Evolutionary conservation across 164 flowering plant genomes (phyloP).

Genomic region (Macadamia tetraphylla): DNA sequence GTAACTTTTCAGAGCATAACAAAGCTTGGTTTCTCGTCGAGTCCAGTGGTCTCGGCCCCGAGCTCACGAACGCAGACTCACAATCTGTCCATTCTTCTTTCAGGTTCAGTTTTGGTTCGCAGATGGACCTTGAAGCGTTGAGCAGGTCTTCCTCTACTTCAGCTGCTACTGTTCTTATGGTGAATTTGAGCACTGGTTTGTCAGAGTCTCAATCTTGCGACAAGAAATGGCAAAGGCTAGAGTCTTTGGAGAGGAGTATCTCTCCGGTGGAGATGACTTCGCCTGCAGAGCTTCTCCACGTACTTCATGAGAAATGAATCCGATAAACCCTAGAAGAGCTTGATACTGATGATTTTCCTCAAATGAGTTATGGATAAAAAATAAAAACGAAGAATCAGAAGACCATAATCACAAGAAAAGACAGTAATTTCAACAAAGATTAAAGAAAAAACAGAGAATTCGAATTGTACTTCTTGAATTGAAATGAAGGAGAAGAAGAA

Average conservation of each 20-base stretch:
- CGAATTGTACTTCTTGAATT: no score
- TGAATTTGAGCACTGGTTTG: conserved; percentile 70
- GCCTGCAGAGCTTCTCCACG: no score
- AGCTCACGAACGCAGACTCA: conserved; percentile 44
- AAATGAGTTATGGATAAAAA: no score
- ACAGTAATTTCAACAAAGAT: no score
- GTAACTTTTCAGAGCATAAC: conserved; percentile 46
- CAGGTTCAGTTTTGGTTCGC: conserved; percentile 85
- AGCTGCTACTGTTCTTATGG: conserved; percentile 70
- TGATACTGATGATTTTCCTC: no score
- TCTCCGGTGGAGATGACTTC: conserved; percentile 39
- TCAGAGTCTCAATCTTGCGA: conserved; percentile 36
- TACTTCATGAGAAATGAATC: no score
- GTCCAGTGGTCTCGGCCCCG: conserved; percentile 48
- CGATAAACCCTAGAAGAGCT: no score
- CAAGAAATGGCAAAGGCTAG: conserved; percentile 54
- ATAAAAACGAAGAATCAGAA: no score
- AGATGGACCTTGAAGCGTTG: conserved; percentile 64
- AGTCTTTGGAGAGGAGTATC: conserved; percentile 72
- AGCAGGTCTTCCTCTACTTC: conserved; percentile 29
- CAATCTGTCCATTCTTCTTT: conserved; percentile 87
- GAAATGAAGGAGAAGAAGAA: no score
- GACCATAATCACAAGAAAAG: no score
- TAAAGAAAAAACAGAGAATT: no score
- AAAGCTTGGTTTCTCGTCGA: conserved; percentile 86